Evolutionary conservation across 805 yeast genomes (phyloP).

Genomic region (Jamesozyma piceae): DNA sequence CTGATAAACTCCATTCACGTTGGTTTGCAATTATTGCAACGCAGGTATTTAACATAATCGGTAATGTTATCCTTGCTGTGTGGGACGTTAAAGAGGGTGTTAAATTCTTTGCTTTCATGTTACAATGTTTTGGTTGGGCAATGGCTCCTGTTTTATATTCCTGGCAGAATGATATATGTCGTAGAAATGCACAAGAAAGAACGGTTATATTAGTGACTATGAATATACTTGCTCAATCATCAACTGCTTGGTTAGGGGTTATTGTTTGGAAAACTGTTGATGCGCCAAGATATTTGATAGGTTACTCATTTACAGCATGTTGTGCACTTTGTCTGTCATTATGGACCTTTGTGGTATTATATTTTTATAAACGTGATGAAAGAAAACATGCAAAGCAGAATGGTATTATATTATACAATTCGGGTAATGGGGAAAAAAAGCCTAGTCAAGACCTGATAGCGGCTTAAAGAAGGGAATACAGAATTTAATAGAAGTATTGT

Average conservation of each 20-base stretch:
- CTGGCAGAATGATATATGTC: conserved; percentile 50
- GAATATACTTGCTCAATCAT: conserved; percentile 45
- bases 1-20: conserved; percentile 44
- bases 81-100: conserved; percentile 48
- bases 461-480: conserved; percentile 37
- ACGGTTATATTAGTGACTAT: conserved; percentile 43
- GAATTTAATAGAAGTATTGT: no score
- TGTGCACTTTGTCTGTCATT: conserved; percentile 25
- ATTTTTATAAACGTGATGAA: conserved; percentile 35
- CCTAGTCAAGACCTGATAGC: conserved; percentile 35
- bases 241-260: conserved; percentile 46
- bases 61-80: conserved; percentile 43
- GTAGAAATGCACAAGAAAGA: conserved; percentile 44
- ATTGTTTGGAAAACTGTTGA: conserved; percentile 39
- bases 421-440: conserved; percentile 10
- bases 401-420: conserved; percentile 31
- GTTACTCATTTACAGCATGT: conserved; percentile 39
- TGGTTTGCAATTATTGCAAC: conserved; percentile 47
- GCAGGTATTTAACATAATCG: conserved; percentile 43
- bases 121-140: conserved; percentile 51
- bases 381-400: conserved; percentile 29
- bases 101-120: conserved; percentile 52
- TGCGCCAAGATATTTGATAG: conserved; percentile 46
- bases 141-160: conserved; percentile 51
- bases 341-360: conserved; percentile 22